Evolutionary conservation across 2,329 filamentous ascomycete species (phyloP), one percentile per base, ranked within the genome.

Genomic region (Ophiostoma triangulosporum): DNA sequence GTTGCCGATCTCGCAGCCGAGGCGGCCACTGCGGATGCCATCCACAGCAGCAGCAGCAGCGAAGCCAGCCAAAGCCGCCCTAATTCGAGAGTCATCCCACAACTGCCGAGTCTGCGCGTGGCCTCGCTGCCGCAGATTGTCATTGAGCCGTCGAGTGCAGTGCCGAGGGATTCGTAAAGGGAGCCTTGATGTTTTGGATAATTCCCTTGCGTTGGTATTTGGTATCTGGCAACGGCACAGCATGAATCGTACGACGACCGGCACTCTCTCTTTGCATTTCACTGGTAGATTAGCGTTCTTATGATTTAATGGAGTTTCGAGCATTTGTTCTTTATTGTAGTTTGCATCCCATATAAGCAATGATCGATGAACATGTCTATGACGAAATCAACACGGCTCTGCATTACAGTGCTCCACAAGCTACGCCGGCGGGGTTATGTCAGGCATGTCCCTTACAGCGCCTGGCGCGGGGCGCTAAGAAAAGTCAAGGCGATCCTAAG

Each of bases 111-210:
- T 59, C 60, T 81, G 58, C 69, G 71, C 48, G 66, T 81, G 31
- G 61, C 64, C 17, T 63, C 62, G 27, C 64, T 82, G 26, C 79
- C 79, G 3, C 72, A 74, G 58, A 83, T 83, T 61, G 72, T 80
- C 26, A 73, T 81, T 48, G 74, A 81, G 60, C 74, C 75, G n/a
- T 74, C 71, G 24, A 71, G 68, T 38, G 68, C 68, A 5, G 62
- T 62, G 50, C 65, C 69, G 15, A 46, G 58, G 17, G 60, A 62
- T 8, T n/a, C n/a, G n/a, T n/a, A n/a, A n/a, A n/a, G n/a, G n/a
- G n/a, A n/a, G n/a, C n/a, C n/a, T n/a, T 31, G 29, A 31, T 26
- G 11, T 1, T 35, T 35, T n/a, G n/a, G n/a, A n/a, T n/a, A n/a
- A n/a, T n/a, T n/a, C n/a, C n/a, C n/a, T n/a, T n/a, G n/a, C n/a